Evolutionary conservation across 768 basidiomycete species (phyloP).

Genomic region (Boletus rufocinnamomeus): DNA sequence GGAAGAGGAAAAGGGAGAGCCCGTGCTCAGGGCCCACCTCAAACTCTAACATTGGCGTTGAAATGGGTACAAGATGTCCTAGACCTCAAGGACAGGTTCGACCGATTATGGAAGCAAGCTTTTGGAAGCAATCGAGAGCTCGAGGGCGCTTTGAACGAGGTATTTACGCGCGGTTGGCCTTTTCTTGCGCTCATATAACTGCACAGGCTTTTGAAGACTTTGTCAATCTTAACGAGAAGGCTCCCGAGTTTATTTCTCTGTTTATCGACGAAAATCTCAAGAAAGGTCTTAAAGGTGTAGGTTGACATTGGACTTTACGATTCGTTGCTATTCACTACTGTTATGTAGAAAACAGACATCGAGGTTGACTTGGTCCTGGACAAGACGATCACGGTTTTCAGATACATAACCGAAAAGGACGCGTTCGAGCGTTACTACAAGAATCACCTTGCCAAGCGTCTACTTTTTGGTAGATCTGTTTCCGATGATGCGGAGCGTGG

Average conservation of each 20-base stretch:
- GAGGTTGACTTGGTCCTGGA: constrained; percentile 91
- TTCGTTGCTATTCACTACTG: background rate
- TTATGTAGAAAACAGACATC: constrained; percentile 82
- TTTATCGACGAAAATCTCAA: constrained; percentile 97
- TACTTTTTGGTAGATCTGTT: constrained; percentile 82
- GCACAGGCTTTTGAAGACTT: constrained; percentile 88
- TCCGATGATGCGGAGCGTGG: constrained; percentile 98
- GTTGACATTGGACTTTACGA: constrained; percentile 30
- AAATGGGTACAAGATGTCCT: constrained; percentile 94
- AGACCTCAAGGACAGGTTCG: constrained; percentile 90
- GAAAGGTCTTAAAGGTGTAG: constrained; percentile 90
- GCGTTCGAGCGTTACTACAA: constrained; percentile 99
- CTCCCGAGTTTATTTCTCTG: constrained; percentile 92
- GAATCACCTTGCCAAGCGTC: constrained; percentile 88
- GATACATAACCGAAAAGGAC: constrained; percentile 93
- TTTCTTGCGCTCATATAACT: constrained; percentile 5
- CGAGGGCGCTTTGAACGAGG: constrained; percentile 84
- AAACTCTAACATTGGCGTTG: constrained; percentile 61
- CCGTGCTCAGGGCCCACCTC: constrained; percentile 42
- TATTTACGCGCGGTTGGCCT: constrained; percentile 34
- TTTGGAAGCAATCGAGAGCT: constrained; percentile 75
- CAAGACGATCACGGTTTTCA: constrained; percentile 95
- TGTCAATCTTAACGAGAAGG: constrained; percentile 83
- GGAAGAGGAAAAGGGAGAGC: constrained; percentile 60
- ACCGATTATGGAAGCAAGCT: constrained; percentile 66